phyloP scores from a whole-genome alignment of 192 early-diverging fungal genomes.

The Entophlyctis luteolus region DNA sequence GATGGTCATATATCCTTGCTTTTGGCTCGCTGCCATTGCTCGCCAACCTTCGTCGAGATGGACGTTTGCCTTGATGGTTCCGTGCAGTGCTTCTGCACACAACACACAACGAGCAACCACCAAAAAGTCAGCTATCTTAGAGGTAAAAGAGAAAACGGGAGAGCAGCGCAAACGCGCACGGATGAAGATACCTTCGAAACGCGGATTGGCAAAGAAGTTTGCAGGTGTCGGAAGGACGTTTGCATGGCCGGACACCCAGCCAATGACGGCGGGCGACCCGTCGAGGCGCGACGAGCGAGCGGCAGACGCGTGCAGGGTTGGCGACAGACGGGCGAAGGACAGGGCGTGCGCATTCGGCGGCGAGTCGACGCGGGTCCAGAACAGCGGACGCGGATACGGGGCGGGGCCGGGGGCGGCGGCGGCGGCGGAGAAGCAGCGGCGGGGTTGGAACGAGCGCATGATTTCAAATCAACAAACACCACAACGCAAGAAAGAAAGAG shows the following conservation, averaged over 20 bases:
- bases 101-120: neutral
- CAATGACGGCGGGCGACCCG: neutral
- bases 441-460: neutral
- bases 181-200: constrained; percentile 6
- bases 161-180: too few species aligned
- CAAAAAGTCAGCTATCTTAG: neutral
- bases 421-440: neutral
- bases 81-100: neutral
- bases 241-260: neutral
- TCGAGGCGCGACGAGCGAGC: too few species aligned
- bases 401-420: too few species aligned
- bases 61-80: neutral
- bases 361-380: neutral
- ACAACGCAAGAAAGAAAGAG: too few species aligned
- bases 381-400: constrained; percentile 1
- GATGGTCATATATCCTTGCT: constrained; percentile 45
- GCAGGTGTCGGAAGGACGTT: neutral
- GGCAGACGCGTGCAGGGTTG: neutral
- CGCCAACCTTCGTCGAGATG: constrained; percentile 4
- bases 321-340: neutral
- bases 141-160: too few species aligned
- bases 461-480: too few species aligned
- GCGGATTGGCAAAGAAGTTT: neutral
- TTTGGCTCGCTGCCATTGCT: constrained; percentile 26
- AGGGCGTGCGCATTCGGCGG: neutral